Evolutionary conservation across 2,329 filamentous ascomycete species (phyloP).

Genomic region (Hypoxylon sp.): DNA sequence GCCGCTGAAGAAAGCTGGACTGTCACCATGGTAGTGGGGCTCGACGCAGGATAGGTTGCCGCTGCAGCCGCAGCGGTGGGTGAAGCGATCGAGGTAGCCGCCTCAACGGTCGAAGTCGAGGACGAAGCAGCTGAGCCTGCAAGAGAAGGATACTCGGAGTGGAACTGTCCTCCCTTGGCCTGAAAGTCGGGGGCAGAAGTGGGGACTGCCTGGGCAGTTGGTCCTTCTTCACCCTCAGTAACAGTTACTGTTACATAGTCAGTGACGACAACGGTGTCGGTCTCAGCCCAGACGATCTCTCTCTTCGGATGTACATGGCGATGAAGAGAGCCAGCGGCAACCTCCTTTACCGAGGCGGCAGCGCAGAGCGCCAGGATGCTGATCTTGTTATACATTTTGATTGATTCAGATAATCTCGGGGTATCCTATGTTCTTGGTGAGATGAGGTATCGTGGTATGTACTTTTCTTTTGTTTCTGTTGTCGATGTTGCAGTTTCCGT

Average conservation of each 20-base stretch:
- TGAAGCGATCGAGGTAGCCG: constrained; percentile 28
- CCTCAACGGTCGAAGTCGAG: constrained; percentile 21
- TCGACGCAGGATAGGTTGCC: constrained; percentile 25
- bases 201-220: constrained; percentile 22
- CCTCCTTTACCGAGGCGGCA: constrained; percentile 48
- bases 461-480: constrained; percentile 15
- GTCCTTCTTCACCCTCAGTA: constrained; percentile 42
- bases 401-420: constrained; percentile 14
- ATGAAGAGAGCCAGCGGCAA: constrained; percentile 45
- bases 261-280: constrained; percentile 50
- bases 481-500: constrained; percentile 36
- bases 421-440: constrained; percentile 20
- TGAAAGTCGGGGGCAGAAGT: constrained; percentile 2
- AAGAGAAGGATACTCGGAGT: constrained; percentile 17
- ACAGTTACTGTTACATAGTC: constrained; percentile 50
- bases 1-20: constrained; percentile 37
- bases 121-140: constrained; percentile 20
- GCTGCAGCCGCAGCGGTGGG: constrained; percentile 5
- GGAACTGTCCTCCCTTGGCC: not conserved
- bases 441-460: constrained; percentile 4
- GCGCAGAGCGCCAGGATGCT: constrained; percentile 51
- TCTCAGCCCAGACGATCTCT: constrained; percentile 47
- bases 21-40: constrained; percentile 47
- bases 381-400: constrained; percentile 51
- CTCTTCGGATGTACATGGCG: constrained; percentile 50